Evolutionary conservation across 2,329 filamentous ascomycete genomes (phyloP).

Genomic region (Dichotomopilus funicola): DNA sequence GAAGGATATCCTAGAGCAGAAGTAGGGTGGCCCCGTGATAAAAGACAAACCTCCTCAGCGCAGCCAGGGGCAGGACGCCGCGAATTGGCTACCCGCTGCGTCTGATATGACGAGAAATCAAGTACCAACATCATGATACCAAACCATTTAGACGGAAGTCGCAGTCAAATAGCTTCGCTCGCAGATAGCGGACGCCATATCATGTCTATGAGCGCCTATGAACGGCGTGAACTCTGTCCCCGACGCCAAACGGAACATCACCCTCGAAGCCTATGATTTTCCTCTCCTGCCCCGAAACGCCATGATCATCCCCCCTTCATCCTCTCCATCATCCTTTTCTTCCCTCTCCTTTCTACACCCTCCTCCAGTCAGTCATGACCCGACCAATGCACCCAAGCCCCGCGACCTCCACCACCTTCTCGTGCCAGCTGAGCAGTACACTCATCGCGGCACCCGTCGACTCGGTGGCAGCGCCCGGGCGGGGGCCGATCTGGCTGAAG

Average conservation of each 20-base stretch:
- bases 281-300: background rate
- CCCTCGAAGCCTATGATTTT: background rate
- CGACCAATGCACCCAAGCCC: constrained; percentile 86
- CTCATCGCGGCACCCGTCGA: constrained; percentile 88
- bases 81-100: too few relatives aligned
- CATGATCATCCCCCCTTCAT: constrained; percentile 1
- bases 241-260: background rate
- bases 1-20: constrained; percentile 64
- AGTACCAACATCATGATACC: too few relatives aligned
- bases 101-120: too few relatives aligned
- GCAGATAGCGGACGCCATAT: too few relatives aligned
- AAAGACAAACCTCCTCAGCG: background rate
- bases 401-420: constrained; percentile 93
- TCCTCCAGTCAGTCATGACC: constrained; percentile 94
- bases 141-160: too few relatives aligned
- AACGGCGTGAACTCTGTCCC: too few relatives aligned
- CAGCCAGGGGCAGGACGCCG: too few relatives aligned
- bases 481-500: constrained; percentile 69
- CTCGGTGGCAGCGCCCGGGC: constrained; percentile 50
- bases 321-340: constrained; percentile 1
- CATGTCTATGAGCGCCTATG: too few relatives aligned
- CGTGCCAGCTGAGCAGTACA: constrained; percentile 94
- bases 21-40: constrained; percentile 25
- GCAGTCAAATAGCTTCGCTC: too few relatives aligned
- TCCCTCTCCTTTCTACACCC: constrained; percentile 50